These are phyloP conservation scores for Proliferodiscus dingleyae DNA, from an alignment of 2,329 filamentous ascomycete species.

Conservation along the genomic window DNA sequence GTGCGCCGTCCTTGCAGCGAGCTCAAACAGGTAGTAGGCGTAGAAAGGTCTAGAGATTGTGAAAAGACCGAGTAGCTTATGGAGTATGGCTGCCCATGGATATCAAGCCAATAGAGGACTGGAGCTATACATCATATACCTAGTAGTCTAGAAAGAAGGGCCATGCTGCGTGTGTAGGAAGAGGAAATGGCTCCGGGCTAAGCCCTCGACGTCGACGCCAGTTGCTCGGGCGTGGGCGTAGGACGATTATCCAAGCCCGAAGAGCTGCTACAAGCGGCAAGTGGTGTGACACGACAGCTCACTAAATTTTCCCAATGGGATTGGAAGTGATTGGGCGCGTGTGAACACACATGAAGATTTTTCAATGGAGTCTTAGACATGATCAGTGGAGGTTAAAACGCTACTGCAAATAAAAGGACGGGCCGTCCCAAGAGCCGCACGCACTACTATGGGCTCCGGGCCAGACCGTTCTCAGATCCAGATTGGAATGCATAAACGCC, in stretches of 20 bases:
- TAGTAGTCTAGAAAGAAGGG: too few species aligned
- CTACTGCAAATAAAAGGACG: neutral
- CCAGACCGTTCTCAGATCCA: neutral
- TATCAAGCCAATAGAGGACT: too few species aligned
- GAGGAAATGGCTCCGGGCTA: too few species aligned
- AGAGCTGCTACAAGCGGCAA: neutral
- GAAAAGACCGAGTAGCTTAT: too few species aligned
- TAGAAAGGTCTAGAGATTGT: too few species aligned
- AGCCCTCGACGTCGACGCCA: too few species aligned
- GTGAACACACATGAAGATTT: neutral
- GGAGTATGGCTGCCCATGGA: too few species aligned
- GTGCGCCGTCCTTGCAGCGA: too few species aligned
- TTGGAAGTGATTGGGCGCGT: slow-evolving; percentile 1
- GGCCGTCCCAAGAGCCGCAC: neutral
- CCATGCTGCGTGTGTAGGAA: too few species aligned
- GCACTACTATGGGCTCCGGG: neutral
- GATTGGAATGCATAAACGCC: neutral
- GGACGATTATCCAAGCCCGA: neutral
- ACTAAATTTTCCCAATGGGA: neutral
- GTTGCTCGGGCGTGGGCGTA: too few species aligned
- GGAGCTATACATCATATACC: too few species aligned
- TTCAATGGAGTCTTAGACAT: neutral
- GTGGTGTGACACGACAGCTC: slow-evolving; percentile 2
- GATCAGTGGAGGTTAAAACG: neutral
- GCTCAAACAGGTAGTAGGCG: too few species aligned